Percentiles rank a stretch among this genome's conserved stretches.
phyloP scores from a whole-genome alignment of 768 basidiomycete species.

The Floccularia luteovirens region DNA sequence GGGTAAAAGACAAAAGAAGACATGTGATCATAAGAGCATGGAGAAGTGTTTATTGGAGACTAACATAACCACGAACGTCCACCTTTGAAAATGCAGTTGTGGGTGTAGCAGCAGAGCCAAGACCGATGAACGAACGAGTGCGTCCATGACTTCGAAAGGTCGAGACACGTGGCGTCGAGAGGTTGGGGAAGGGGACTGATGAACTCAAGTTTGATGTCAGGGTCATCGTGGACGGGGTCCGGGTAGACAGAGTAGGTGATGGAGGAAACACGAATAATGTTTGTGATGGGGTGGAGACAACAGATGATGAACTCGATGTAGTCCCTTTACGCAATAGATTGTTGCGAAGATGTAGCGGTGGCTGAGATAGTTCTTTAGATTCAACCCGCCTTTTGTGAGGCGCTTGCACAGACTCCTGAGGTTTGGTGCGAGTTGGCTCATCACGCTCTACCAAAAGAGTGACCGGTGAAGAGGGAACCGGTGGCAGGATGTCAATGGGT shows the following conservation, averaged over 20 bases:
- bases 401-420: conserved; percentile 9
- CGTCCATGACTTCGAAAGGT: conserved; percentile 60
- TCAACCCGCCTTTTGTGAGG: conserved; percentile 44
- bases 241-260: conserved; percentile 51
- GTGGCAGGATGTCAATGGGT: conserved; percentile 53
- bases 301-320: conserved; percentile 15
- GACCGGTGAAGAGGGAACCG: conserved; percentile 70
- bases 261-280: conserved; percentile 86
- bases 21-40: conserved; percentile 3
- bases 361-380: conserved; percentile 46
- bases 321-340: conserved; percentile 24
- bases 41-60: conserved; percentile 24
- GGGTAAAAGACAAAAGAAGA: conserved; percentile 9
- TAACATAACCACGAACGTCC: conserved; percentile 77
- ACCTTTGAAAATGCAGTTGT: conserved; percentile 81
- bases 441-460: conserved; percentile 11
- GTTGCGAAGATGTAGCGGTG: conserved; percentile 47
- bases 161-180: conserved; percentile 63
- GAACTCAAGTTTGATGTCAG: conserved; percentile 54
- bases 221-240: conserved; percentile 78
- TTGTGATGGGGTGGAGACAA: conserved; percentile 58
- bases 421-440: conserved; percentile 11
- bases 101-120: conserved; percentile 61
- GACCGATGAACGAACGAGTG: conserved; percentile 67
- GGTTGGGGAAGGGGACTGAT: conserved; percentile 45